Evolutionary conservation across 2,329 filamentous ascomycete genomes (phyloP).

Genomic region (Lasiodiplodia gonubiensis): DNA sequence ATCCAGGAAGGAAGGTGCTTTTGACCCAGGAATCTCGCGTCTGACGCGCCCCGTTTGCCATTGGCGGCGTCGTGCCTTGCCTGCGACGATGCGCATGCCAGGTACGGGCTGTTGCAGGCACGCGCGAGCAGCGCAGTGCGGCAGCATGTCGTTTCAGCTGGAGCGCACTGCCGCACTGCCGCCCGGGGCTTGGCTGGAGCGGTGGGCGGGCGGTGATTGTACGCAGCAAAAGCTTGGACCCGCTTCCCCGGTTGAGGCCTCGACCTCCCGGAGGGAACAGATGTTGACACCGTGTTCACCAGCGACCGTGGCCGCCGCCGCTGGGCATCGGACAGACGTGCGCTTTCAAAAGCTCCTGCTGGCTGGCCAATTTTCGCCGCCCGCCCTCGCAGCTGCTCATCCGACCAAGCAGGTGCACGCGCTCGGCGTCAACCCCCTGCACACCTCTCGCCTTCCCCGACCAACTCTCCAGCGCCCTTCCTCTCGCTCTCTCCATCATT

Average conservation of each 20-base stretch:
- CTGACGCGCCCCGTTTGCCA: neutral
- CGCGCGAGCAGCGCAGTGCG: neutral
- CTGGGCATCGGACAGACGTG: neutral
- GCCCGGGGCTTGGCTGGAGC: neutral
- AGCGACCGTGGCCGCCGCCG: neutral
- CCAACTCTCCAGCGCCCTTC: neutral
- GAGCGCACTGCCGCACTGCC: neutral
- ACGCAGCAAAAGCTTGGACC: neutral
- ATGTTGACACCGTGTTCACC: neutral
- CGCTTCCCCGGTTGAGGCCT: neutral
- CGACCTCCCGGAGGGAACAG: neutral
- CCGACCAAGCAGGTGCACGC: constrained; percentile 1
- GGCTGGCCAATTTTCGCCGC: constrained; percentile 7
- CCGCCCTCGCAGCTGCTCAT: constrained; percentile 15
- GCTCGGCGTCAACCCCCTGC: constrained; percentile 22
- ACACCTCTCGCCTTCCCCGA: constrained; percentile 19
- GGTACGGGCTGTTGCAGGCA: constrained; percentile 20
- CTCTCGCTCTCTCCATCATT: constrained; percentile 1
- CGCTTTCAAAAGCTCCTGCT: constrained; percentile 14
- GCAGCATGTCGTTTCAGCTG: neutral
- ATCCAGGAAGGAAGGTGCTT: constrained; percentile 3
- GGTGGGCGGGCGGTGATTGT: neutral
- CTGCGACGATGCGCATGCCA: constrained; percentile 15
- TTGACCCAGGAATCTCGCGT: neutral
- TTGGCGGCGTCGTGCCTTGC: constrained; percentile 8